Conservation (phyloP, 768 basidiomycete species). For the Russula earlei region DNA sequence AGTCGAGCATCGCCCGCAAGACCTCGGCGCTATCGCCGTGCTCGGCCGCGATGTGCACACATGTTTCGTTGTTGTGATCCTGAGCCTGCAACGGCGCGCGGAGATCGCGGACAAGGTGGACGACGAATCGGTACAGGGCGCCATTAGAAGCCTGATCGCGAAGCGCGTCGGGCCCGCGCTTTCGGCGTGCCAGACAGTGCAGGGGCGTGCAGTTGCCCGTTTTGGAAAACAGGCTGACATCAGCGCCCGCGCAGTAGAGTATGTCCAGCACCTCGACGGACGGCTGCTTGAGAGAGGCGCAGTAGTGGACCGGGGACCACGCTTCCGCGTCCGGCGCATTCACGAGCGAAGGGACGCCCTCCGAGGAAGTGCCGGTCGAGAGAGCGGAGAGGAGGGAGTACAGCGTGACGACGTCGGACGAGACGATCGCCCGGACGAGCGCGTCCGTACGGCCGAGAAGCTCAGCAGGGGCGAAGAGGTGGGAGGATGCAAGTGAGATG, state of each 20-base stretch:
- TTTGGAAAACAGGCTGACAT: conserved; percentile 51
- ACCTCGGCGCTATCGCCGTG: conserved; percentile 57
- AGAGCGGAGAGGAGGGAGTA: conserved; percentile 45
- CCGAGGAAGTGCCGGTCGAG: conserved; percentile 21
- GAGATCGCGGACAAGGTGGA: conserved; percentile 62
- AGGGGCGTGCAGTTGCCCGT: conserved; percentile 19
- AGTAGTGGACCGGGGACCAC: conserved; percentile 69
- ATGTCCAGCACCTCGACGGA: conserved; percentile 57
- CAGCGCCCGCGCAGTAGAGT: conserved; percentile 68
- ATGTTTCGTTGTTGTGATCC: conserved; percentile 64
- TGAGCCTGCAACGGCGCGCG: conserved; percentile 57
- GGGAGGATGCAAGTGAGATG: conserved; percentile 6
- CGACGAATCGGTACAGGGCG: conserved; percentile 42
- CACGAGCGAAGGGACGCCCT: conserved; percentile 42
- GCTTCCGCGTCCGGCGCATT: conserved; percentile 59
- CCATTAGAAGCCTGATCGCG: conserved; percentile 15
- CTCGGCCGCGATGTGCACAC: conserved; percentile 73
- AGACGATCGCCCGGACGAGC: conserved; percentile 45
- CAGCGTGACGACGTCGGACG: conserved; percentile 41
- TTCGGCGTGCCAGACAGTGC: conserved; percentile 20
- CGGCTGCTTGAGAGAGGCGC: conserved; percentile 44
- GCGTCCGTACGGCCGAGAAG: conserved; percentile 38
- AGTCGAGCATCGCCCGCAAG: conserved; percentile 53
- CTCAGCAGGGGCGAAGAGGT: conserved; percentile 34
- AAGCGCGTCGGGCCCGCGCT: conserved; percentile 18